Percentiles rank a stretch among this genome's conserved stretches.
These are phyloP conservation scores for Malus domestica DNA, from an alignment of 306 rosid species.

Conservation along the genomic window ASM211411v1 NC_041799.1:13372501-13373000, in stretches of 20 bases:
- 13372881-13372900: too few species aligned
- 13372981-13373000: too few species aligned
- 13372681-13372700: too few species aligned
- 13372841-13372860: slow-evolving; percentile 38
- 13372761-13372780: slow-evolving; percentile 25
- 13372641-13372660: too few species aligned
- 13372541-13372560: slow-evolving; percentile 3
- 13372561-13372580: background rate
- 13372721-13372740: slow-evolving; percentile 30
- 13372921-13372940: too few species aligned
- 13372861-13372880: too few species aligned
- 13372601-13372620: background rate
- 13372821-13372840: slow-evolving; percentile 29
- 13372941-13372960: too few species aligned
- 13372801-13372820: slow-evolving; percentile 23
- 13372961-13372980: too few species aligned
- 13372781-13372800: slow-evolving; percentile 42
- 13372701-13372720: slow-evolving; percentile 9
- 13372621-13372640: background rate
- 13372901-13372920: too few species aligned
- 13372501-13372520: slow-evolving; percentile 35
- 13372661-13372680: too few species aligned
- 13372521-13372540: slow-evolving; percentile 28
- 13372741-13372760: slow-evolving; percentile 39
- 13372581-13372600: background rate